Conservation (phyloP, 768 basidiomycete species). For the Artomyces pyxidatus region DNA sequence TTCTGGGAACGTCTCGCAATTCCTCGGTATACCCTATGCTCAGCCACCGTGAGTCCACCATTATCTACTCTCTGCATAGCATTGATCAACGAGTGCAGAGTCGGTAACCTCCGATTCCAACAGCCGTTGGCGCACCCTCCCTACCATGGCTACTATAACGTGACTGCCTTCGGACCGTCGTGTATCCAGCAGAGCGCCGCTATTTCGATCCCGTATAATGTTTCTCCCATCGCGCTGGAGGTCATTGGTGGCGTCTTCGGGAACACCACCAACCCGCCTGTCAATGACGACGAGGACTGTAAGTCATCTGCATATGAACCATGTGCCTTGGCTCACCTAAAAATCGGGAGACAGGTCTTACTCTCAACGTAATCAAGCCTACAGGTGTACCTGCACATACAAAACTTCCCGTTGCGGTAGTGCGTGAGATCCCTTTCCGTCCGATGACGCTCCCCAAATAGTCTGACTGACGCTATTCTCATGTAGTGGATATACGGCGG, state of each 20-base stretch:
- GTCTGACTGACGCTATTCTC: neutral
- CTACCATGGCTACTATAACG: slow-evolving; percentile 10
- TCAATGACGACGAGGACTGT: slow-evolving; percentile 14
- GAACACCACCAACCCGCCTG: neutral
- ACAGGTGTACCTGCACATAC: neutral
- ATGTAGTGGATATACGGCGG: neutral
- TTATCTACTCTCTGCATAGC: neutral
- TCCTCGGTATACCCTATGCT: neutral
- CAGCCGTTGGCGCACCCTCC: slow-evolving; percentile 8
- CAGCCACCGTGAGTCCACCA: neutral
- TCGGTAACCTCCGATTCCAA: slow-evolving; percentile 16
- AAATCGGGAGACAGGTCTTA: neutral
- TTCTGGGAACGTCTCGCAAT: neutral
- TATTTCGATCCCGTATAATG: neutral
- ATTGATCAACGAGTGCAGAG: neutral
- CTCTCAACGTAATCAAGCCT: slow-evolving; percentile 2
- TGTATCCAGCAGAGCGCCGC: slow-evolving; percentile 12
- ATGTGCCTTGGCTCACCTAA: no score
- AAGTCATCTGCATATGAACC: neutral
- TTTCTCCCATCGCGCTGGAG: neutral
- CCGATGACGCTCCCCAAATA: neutral
- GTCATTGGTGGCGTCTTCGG: neutral
- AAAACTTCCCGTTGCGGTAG: neutral
- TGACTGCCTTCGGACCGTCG: slow-evolving; percentile 14
- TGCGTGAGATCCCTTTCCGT: neutral